Evolutionary conservation across 2,329 filamentous ascomycete species (phyloP).

Genomic region (Colletotrichum tamarilloi): DNA sequence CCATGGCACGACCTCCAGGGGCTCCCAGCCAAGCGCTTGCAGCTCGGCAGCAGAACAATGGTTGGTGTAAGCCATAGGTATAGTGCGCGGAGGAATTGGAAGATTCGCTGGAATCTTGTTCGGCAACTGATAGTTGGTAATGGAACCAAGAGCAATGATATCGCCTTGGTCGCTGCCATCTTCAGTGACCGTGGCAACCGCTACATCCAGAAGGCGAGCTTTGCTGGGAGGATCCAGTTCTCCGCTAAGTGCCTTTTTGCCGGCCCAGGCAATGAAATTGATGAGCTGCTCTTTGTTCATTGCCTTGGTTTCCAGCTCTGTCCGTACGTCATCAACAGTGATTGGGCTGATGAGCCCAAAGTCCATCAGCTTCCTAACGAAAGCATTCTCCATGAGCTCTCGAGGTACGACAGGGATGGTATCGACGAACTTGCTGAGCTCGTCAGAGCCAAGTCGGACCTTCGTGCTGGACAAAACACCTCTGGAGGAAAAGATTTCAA

Average conservation of each 20-base stretch:
- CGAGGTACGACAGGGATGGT: slow-evolving; percentile 89
- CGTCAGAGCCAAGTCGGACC: slow-evolving; percentile 79
- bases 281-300: slow-evolving; percentile 81
- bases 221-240: slow-evolving; percentile 78
- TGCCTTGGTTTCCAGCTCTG: slow-evolving; percentile 85
- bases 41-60: slow-evolving; percentile 75
- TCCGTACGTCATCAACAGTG: slow-evolving; percentile 85
- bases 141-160: slow-evolving; percentile 81
- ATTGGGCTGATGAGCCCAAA: slow-evolving; percentile 90
- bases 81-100: slow-evolving; percentile 82
- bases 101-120: slow-evolving; percentile 83
- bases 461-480: slow-evolving; percentile 87
- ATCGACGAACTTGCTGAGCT: slow-evolving; percentile 79
- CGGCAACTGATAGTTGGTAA: slow-evolving; percentile 80
- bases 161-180: slow-evolving; percentile 69
- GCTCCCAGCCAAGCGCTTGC: slow-evolving; percentile 85
- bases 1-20: slow-evolving; percentile 89
- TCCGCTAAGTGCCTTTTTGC: slow-evolving; percentile 75
- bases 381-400: slow-evolving; percentile 77
- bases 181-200: slow-evolving; percentile 76
- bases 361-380: slow-evolving; percentile 83
- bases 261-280: slow-evolving; percentile 87
- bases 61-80: slow-evolving; percentile 87
- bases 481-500: slow-evolving; percentile 88
- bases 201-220: slow-evolving; percentile 79